These are phyloP conservation scores for Phascolomyces articulosus DNA, from an alignment of 371 early-diverging fungal genomes.

Conservation along the genomic window DNA sequence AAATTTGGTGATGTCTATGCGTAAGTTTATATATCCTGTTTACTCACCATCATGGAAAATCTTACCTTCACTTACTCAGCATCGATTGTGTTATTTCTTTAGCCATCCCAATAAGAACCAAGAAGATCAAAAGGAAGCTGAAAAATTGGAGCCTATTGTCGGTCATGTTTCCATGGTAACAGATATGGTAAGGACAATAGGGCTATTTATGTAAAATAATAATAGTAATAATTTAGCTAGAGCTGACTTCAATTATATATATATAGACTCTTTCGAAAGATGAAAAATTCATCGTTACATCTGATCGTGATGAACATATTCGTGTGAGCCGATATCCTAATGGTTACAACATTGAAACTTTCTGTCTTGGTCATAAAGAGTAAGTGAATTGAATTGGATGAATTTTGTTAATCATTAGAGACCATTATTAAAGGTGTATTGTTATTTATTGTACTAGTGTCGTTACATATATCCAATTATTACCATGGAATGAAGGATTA, in stretches of 20 bases:
- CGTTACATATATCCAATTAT: conserved; percentile 61
- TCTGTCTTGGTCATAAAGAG: conserved; percentile 92
- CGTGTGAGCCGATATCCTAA: conserved; percentile 89
- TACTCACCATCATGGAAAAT: no score
- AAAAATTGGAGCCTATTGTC: conserved; percentile 66
- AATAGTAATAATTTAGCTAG: no score
- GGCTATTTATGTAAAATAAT: no score
- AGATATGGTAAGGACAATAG: conserved; percentile 62
- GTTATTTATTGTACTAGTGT: conserved; percentile 46
- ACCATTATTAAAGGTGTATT: no score
- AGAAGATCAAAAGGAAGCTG: conserved; percentile 31
- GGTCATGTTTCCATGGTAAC: conserved; percentile 96
- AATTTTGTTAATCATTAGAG: no score
- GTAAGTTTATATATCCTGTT: conserved; percentile 30
- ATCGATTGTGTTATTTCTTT: not conserved
- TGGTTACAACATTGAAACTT: conserved; percentile 85
- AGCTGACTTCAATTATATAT: not conserved
- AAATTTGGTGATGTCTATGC: conserved; percentile 95
- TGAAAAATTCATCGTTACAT: conserved; percentile 77
- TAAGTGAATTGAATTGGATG: no score
- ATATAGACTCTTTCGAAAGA: conserved; percentile 52
- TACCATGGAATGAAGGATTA: conserved; percentile 51
- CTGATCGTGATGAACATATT: conserved; percentile 97
- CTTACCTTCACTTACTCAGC: not conserved
- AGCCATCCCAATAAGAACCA: conserved; percentile 37